Evolutionary conservation across 805 yeast species (phyloP), one percentile per base, ranked within the genome.

Genomic region (Schwanniomyces sp.): DNA sequence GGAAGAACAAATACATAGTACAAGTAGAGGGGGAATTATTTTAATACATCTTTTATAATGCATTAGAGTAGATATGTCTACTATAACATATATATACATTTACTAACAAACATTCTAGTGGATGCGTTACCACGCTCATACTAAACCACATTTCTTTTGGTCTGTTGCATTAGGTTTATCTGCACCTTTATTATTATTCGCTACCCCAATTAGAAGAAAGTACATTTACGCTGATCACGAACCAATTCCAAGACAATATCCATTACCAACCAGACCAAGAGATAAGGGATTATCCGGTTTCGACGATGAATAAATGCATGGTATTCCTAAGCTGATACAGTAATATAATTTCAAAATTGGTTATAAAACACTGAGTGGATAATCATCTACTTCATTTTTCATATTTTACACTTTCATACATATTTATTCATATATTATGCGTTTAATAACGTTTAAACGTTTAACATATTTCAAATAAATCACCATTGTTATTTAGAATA

Each of bases 101-200:
- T 56, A 60, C 64, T 59, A 64, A 58, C 63, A 38, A 17, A 5
- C 9, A 6, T 24, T 40, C n/a, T 52, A 82, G 86, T 84, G 88
- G 88, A 66, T 77, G 54, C 85, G 91, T 64, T 86, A 81, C 69
- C 84, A 83, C 56, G 87, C 91, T 21, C 86, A 86, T 69, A 80
- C 80, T 55, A 81, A 82, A 62, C 95, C 95, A 37, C 89, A 86
- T 67, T 72, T 86, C 53, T 84, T 86, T 63, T 82, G 76, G 60
- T 74, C 90, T 26, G 77, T 81, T 17, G 74, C 75, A 32, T 74
- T 87, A 58, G 95, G 91, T 7, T 61, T 81, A 37, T 63, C 84
- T 43, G 90, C 88, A 4, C 92, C 94, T 10, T 66, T 82, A 5
- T 78, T 86, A 47, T 74, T 86, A 32, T 72, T 76, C 27, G 76